Base-by-base conservation (phyloP, 2,329 filamentous ascomycete species). In the Ophiocordyceps australis region DNA sequence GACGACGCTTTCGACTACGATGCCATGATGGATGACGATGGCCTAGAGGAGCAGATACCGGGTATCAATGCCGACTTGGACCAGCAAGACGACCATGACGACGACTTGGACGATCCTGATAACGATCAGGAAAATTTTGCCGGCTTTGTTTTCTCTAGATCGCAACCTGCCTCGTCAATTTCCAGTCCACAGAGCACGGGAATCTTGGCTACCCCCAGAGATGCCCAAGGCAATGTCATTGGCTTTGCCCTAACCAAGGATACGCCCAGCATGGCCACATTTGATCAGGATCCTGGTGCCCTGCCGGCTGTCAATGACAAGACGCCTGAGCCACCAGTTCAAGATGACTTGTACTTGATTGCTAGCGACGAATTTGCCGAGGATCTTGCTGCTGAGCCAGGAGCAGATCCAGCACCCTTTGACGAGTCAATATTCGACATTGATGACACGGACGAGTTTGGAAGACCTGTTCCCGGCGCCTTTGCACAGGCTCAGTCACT, bases 341-440 rank as follows among this genome's bases (percentile, higher is more conserved):
- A 67, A 18, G 70, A 75, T 35, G 74, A 80, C 34, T 51, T 79
- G 17, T 80, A 79, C 42, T 81, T 74, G 39, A 71, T 77, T 33
- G 66, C 39, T 28, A 51, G 56, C 21, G 41, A 45, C 13, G 52
- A 54, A 27, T 61, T 65, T 36, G 54, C 57, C 7, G 56, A 54
- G 29, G 54, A 57, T 25, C 51, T 59, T 4, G 55, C 47, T 15
- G 41, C 38, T 4, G 38, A 38, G 22, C 42, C 42, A 9, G 43
- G 62, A 30, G 59, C 57, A 12, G 65, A 74, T 16, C 57, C 57
- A 2, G 52, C 55, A 1, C 55, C 62, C 2, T 80, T 82, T 42
- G 74, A 82, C 32, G 76, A 82, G 42, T 74, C 71, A 5, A 61
- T 80, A 10, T 81, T 82, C 39, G 76, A 82, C 35, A 59, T 70